Conservation (phyloP, 208 protist genomes). For the Trypanosoma lewisi region DNA sequence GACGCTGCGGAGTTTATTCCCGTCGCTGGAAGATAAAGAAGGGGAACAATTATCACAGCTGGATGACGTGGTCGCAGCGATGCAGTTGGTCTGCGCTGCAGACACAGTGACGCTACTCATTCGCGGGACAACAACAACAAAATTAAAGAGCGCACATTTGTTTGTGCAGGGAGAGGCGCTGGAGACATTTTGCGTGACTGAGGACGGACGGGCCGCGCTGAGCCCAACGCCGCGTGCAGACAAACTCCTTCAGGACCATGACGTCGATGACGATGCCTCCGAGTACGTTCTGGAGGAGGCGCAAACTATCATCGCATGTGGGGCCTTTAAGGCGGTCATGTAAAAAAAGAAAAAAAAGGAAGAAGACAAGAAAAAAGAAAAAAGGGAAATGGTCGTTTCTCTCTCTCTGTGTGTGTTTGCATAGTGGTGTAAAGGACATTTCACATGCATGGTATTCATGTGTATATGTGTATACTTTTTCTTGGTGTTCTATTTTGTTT, state of each 20-base stretch:
- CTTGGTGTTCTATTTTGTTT: too few species aligned
- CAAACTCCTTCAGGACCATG: slow-evolving; percentile 23
- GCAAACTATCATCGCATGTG: slow-evolving; percentile 8
- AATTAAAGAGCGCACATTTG: slow-evolving; percentile 1
- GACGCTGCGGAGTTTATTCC: slow-evolving; percentile 10
- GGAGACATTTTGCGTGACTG: background rate
- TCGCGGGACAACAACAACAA: background rate
- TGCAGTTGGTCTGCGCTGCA: slow-evolving; percentile 12
- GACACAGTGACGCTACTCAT: slow-evolving; percentile 16
- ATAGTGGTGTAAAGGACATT: too few species aligned
- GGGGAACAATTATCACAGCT: too few species aligned
- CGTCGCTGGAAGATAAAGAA: background rate
- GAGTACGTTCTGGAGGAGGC: slow-evolving; percentile 12
- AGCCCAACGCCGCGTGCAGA: background rate
- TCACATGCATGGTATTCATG: too few species aligned
- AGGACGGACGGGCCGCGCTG: background rate
- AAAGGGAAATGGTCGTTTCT: background rate
- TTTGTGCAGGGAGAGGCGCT: slow-evolving; percentile 19
- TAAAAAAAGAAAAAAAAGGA: slow-evolving; percentile 11
- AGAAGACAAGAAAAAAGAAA: background rate
- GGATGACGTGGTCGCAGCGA: background rate
- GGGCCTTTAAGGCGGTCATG: slow-evolving; percentile 8
- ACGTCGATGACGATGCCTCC: slow-evolving; percentile 20
- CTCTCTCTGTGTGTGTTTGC: too few species aligned
- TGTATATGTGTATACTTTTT: too few species aligned